These are phyloP conservation scores for Saccharomyces pastorianus DNA, from an alignment of 1,139 yeast genomes.

Conservation along the genomic window DNA sequence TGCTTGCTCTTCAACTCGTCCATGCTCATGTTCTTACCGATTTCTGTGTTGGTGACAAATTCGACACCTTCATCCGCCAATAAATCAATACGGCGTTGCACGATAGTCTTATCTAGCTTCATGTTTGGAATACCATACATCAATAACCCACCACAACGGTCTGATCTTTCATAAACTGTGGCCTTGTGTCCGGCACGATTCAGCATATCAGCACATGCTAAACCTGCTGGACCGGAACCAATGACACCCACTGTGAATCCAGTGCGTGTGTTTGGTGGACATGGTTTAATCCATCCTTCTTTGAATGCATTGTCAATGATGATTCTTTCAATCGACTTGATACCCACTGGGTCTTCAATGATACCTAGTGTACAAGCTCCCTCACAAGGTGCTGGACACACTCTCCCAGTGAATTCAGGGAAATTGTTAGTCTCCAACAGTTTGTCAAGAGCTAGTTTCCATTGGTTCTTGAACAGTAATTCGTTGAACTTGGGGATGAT, in stretches of 20 bases:
- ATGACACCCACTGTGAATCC: slow-evolving; percentile 79
- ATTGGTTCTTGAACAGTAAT: slow-evolving; percentile 86
- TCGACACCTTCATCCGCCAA: slow-evolving; percentile 85
- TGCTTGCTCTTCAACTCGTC: slow-evolving; percentile 54
- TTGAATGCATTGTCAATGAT: slow-evolving; percentile 94
- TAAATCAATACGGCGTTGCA: slow-evolving; percentile 86
- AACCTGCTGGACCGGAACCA: slow-evolving; percentile 97
- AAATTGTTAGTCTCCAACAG: slow-evolving; percentile 93
- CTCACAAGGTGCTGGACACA: slow-evolving; percentile 98
- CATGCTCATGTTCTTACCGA: slow-evolving; percentile 74
- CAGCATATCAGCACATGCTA: slow-evolving; percentile 93
- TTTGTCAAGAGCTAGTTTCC: slow-evolving; percentile 91
- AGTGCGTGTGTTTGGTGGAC: slow-evolving; percentile 70
- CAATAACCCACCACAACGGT: slow-evolving; percentile 91
- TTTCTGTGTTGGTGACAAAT: slow-evolving; percentile 65
- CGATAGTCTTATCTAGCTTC: slow-evolving; percentile 91
- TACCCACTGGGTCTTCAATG: slow-evolving; percentile 91
- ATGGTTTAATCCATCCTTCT: slow-evolving; percentile 91
- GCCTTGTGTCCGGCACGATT: slow-evolving; percentile 92
- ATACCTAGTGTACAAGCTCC: slow-evolving; percentile 97
- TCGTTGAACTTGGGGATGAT: slow-evolving; percentile 98
- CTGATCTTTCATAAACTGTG: slow-evolving; percentile 87
- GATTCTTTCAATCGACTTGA: slow-evolving; percentile 91
- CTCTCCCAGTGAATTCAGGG: slow-evolving; percentile 97
- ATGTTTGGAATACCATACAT: slow-evolving; percentile 99